Percentiles rank a stretch among this genome's conserved stretches.
Evolutionary conservation across 2,329 filamentous ascomycete species (phyloP).

Genomic region (Metarhizium brunneum): DNA sequence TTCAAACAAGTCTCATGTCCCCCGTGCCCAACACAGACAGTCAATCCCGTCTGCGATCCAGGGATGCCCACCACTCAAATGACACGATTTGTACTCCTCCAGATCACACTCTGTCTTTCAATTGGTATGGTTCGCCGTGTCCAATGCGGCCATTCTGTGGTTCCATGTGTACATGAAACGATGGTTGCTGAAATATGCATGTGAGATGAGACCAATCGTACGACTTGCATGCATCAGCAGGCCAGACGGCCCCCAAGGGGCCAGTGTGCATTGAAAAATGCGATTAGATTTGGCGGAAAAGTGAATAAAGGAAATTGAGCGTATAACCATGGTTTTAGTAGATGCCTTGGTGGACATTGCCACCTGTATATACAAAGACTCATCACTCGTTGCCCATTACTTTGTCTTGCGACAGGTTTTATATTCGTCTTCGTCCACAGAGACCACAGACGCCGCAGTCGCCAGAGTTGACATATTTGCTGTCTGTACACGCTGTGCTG

Average conservation of each 20-base stretch:
- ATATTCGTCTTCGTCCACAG: slow-evolving; percentile 44
- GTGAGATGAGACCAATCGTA: not conserved
- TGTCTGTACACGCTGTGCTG: slow-evolving; percentile 43
- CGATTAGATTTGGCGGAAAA: no score
- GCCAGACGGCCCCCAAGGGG: no score
- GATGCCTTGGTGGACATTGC: no score
- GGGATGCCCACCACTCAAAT: not conserved
- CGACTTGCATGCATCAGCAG: not conserved
- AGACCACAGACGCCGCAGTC: slow-evolving; percentile 63
- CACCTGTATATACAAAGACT: no score
- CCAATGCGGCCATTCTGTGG: not conserved
- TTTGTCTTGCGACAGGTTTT: not conserved
- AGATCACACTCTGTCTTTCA: not conserved
- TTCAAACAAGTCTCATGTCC: not conserved
- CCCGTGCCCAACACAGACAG: not conserved
- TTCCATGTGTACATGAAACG: not conserved
- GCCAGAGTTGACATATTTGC: slow-evolving; percentile 56
- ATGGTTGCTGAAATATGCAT: not conserved
- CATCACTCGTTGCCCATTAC: not conserved
- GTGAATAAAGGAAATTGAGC: no score
- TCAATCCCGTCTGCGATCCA: not conserved
- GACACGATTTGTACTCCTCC: not conserved
- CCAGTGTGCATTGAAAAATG: no score
- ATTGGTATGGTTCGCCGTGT: not conserved
- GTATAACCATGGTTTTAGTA: no score